Evolutionary conservation across 1,139 yeast species (phyloP).

Genomic region (Lodderomyces pseudojiufengensis): DNA sequence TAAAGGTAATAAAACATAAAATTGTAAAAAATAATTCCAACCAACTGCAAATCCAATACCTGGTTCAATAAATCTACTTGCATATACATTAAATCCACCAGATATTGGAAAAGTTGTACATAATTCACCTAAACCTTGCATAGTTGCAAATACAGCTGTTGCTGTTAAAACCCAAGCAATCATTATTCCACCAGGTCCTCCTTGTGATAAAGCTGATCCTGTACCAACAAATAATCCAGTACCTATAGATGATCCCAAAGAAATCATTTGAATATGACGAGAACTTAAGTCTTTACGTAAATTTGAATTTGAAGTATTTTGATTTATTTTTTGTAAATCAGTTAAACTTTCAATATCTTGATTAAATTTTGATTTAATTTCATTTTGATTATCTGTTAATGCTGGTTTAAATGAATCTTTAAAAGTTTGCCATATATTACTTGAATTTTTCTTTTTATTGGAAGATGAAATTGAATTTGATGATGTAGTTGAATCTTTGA

Average conservation of each 20-base stretch:
- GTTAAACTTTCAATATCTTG: conserved; percentile 21
- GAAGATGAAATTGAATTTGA: conserved; percentile 3
- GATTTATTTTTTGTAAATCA: conserved; percentile 34
- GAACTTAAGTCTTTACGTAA: conserved; percentile 33
- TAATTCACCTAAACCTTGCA: conserved; percentile 42
- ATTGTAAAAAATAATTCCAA: conserved; percentile 44
- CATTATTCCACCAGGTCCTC: conserved; percentile 67
- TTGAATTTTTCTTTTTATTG: conserved; percentile 1
- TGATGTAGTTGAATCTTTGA: no score
- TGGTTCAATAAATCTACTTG: conserved; percentile 39
- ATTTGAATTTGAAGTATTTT: conserved; percentile 37
- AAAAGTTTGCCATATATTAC: conserved; percentile 25
- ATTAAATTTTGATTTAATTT: conserved; percentile 11
- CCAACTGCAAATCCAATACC: conserved; percentile 42
- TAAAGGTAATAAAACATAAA: conserved; percentile 29
- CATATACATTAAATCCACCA: conserved; percentile 39
- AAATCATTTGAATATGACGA: conserved; percentile 57
- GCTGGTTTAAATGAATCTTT: conserved; percentile 38
- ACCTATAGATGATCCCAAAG: conserved; percentile 83
- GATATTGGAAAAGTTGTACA: conserved; percentile 37
- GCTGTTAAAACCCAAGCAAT: conserved; percentile 43
- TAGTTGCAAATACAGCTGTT: conserved; percentile 27
- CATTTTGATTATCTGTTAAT: conserved; percentile 9
- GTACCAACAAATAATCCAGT: conserved; percentile 37
- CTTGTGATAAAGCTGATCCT: conserved; percentile 39